Evolutionary conservation across 192 early-diverging fungal species (phyloP).

Genomic region (Rhizoclosmatium globosum): DNA sequence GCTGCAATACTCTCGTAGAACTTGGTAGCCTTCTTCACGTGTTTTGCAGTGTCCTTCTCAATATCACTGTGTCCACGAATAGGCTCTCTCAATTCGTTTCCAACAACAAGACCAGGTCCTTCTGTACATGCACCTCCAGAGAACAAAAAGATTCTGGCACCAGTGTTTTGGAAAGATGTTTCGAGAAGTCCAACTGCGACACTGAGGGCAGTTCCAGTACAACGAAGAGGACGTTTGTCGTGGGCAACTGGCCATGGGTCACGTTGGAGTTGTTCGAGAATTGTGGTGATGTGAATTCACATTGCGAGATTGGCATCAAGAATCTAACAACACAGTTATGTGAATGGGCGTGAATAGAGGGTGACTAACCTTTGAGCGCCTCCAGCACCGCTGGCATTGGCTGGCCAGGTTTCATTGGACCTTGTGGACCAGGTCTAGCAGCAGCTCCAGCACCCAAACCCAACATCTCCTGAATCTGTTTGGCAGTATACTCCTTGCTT

Average conservation of each 20-base stretch:
- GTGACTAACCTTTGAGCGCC: conserved; percentile 61
- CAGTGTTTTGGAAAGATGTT: conserved; percentile 90
- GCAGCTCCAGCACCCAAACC: conserved; percentile 64
- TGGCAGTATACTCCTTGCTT: conserved; percentile 92
- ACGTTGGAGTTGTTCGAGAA: conserved; percentile 95
- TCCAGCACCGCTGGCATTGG: conserved; percentile 36
- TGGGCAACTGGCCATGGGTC: conserved; percentile 96
- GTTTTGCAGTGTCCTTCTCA: conserved; percentile 91
- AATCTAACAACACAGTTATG: conserved; percentile 63
- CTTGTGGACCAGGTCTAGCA: conserved; percentile 29
- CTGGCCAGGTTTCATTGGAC: conserved; percentile 57
- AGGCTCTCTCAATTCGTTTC: conserved; percentile 88
- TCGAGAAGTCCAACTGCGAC: conserved; percentile 94
- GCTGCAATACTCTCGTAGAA: conserved; percentile 92
- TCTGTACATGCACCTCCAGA: conserved; percentile 91
- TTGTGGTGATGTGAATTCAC: conserved; percentile 96
- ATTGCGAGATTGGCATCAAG: conserved; percentile 90
- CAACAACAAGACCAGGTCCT: conserved; percentile 96
- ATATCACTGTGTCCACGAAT: conserved; percentile 99
- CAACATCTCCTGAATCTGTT: conserved; percentile 98
- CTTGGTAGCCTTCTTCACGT: conserved; percentile 95
- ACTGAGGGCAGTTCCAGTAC: conserved; percentile 93
- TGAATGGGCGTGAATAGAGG: conserved; percentile 20
- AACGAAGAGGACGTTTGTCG: conserved; percentile 90
- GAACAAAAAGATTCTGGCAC: conserved; percentile 93